Evolutionary conservation across 495 filamentous ascomycete genomes (phyloP).

Genomic region (Apodospora peruviana): DNA sequence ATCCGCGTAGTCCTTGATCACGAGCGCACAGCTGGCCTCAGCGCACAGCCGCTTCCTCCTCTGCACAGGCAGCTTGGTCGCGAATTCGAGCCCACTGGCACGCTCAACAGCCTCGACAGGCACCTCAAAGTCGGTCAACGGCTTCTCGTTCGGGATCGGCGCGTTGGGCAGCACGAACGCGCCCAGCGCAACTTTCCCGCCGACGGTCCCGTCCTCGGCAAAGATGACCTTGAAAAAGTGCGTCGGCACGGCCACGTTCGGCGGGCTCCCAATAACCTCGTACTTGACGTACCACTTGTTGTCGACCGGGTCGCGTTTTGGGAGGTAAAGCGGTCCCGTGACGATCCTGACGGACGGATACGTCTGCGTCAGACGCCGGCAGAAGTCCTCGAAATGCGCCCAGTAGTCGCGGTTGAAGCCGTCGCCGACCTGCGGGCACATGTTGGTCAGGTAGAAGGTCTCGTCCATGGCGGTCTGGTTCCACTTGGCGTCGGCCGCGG

Average conservation of each 20-base stretch:
- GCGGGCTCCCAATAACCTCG: conserved; percentile 93
- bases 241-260: conserved; percentile 91
- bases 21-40: conserved; percentile 72
- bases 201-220: conserved; percentile 69
- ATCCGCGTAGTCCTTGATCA: conserved; percentile 72
- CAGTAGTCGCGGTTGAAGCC: conserved; percentile 99
- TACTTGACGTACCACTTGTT: conserved; percentile 93
- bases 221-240: conserved; percentile 99
- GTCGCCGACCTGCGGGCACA: conserved; percentile 96
- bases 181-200: conserved; percentile 76
- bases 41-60: conserved; percentile 77
- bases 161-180: conserved; percentile 96
- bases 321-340: conserved; percentile 90
- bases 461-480: conserved; percentile 88
- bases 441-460: conserved; percentile 88
- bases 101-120: conserved; percentile 87
- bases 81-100: conserved; percentile 88
- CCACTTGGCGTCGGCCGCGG: conserved; percentile 95
- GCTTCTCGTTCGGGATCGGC: conserved; percentile 78
- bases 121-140: conserved; percentile 85
- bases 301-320: conserved; percentile 66
- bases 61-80: conserved; percentile 62
- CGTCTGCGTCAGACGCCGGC: conserved; percentile 66
- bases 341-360: conserved; percentile 89
- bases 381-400: conserved; percentile 98